A percentile compares a stretch with the other conserved stretches of the same genome.
phyloP scores from a whole-genome alignment of 352 stramenopile species.

The Phytophthora aleatoria region DNA sequence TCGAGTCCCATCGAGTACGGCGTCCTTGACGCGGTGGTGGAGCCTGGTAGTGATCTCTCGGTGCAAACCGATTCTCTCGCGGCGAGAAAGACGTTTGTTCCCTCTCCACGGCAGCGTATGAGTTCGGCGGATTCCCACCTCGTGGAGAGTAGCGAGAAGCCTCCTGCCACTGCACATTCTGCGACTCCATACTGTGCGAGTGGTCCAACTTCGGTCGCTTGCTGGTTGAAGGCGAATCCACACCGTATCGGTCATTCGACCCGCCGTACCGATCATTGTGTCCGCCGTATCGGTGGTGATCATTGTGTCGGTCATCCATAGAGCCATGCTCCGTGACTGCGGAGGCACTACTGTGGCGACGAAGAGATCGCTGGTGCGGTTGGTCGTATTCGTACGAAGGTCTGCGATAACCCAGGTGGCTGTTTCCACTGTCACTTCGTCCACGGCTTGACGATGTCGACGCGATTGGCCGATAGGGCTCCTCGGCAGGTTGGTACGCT shows the following conservation, averaged over 20 bases:
- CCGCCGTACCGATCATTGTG: conserved; percentile 31
- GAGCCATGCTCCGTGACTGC: conserved; percentile 25
- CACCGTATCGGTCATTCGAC: conserved; percentile 26
- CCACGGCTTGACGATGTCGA: conserved; percentile 28
- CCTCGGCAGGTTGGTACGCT: conserved; percentile 21
- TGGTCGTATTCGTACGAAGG: conserved; percentile 24
- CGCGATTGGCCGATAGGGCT: conserved; percentile 24
- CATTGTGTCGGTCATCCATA: conserved; percentile 33
- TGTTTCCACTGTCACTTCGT: conserved; percentile 32
- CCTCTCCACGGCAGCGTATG: conserved; percentile 40
- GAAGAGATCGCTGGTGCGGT: conserved; percentile 29
- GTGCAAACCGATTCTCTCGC: conserved; percentile 29
- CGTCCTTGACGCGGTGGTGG: conserved; percentile 24
- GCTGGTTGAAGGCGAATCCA: conserved; percentile 31
- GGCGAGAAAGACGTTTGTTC: conserved; percentile 31
- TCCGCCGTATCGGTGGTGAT: conserved; percentile 28
- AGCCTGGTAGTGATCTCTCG: conserved; percentile 36
- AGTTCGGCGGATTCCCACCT: conserved; percentile 20
- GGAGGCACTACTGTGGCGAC: conserved; percentile 55
- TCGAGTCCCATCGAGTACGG: conserved; percentile 44
- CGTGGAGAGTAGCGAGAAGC: conserved; percentile 36
- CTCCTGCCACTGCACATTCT: conserved; percentile 48
- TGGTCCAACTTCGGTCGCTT: conserved; percentile 73
- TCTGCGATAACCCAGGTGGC: conserved; percentile 29
- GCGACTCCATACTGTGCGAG: conserved; percentile 59